A percentile compares a stretch with the other conserved stretches of the same genome.
These are phyloP conservation scores for Penicillium diatomitis DNA, from an alignment of 495 filamentous ascomycete genomes.

Conservation along the genomic window DNA sequence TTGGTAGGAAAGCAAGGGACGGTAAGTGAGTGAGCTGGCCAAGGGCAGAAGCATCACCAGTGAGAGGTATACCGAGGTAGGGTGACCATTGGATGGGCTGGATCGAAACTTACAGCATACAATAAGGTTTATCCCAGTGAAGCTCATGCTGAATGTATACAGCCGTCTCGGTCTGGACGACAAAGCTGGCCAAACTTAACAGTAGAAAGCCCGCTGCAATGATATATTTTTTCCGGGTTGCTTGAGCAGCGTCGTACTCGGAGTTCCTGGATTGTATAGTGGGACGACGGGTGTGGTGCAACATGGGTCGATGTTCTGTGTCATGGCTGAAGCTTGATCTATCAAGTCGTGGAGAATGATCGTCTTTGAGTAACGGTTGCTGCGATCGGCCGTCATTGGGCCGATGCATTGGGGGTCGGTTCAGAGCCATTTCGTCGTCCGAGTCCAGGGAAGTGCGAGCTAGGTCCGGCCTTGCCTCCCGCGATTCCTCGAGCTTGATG, in stretches of 20 bases:
- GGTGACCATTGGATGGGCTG: not conserved
- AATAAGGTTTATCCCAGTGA: constrained; percentile 92
- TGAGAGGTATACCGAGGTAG: not conserved
- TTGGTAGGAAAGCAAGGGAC: constrained; percentile 1
- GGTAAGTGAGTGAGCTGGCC: constrained; percentile 6
- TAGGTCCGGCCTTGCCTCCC: constrained; percentile 7
- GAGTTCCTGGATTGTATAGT: constrained; percentile 56
- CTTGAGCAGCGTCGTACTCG: constrained; percentile 44
- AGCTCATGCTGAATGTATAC: constrained; percentile 85
- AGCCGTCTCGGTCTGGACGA: constrained; percentile 87
- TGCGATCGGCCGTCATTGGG: constrained; percentile 43
- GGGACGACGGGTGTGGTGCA: constrained; percentile 40
- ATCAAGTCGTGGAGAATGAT: constrained; percentile 36
- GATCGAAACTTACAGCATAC: constrained; percentile 70
- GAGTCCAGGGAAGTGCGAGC: constrained; percentile 26
- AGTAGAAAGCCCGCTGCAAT: constrained; percentile 76
- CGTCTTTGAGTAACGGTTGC: constrained; percentile 50
- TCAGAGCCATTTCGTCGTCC: constrained; percentile 37
- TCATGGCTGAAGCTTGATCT: constrained; percentile 30
- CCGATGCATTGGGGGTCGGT: constrained; percentile 39
- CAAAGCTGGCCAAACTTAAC: constrained; percentile 72
- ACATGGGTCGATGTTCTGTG: constrained; percentile 32
- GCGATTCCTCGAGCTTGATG: constrained; percentile 15
- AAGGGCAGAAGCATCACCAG: not conserved
- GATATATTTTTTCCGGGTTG: constrained; percentile 71